Conservation (phyloP, 2,329 filamentous ascomycete genomes). For the Kalaharituber pfeilii region DNA sequence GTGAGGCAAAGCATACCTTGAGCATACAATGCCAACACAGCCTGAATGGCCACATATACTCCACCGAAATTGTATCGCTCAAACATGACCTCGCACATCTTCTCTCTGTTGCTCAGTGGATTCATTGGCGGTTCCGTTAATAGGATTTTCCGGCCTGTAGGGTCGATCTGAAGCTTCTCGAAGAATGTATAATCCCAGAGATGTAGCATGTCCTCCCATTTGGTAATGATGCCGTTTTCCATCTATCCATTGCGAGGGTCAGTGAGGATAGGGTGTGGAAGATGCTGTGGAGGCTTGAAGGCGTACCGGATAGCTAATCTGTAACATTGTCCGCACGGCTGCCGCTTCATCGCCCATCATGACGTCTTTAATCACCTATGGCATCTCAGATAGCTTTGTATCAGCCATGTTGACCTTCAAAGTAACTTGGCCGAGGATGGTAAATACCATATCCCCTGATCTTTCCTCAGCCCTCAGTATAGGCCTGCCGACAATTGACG, state of each 20-base stretch:
- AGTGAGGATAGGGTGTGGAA: conserved; percentile 2
- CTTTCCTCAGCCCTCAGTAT: conserved; percentile 92
- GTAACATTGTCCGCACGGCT: conserved; percentile 86
- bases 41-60: conserved; percentile 95
- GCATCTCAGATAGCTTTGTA: not conserved
- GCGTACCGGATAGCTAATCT: conserved; percentile 82
- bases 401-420: not conserved
- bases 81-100: conserved; percentile 99
- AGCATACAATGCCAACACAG: conserved; percentile 85
- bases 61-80: conserved; percentile 91
- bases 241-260: conserved; percentile 38
- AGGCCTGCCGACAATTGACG: conserved; percentile 91
- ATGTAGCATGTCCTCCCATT: conserved; percentile 99
- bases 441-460: conserved; percentile 15
- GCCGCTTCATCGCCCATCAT: conserved; percentile 99
- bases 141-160: conserved; percentile 85
- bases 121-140: conserved; percentile 97
- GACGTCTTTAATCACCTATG: conserved; percentile 68
- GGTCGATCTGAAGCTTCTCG: conserved; percentile 90
- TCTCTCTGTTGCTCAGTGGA: conserved; percentile 85
- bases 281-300: conserved; percentile 5
- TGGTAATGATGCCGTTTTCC: conserved; percentile 99
- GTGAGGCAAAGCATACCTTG: conserved; percentile 45
- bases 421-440: not conserved
- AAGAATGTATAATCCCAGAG: conserved; percentile 98